Evolutionary conservation across 2,329 filamentous ascomycete species (phyloP).

Genomic region (Fusarium transvaalense): DNA sequence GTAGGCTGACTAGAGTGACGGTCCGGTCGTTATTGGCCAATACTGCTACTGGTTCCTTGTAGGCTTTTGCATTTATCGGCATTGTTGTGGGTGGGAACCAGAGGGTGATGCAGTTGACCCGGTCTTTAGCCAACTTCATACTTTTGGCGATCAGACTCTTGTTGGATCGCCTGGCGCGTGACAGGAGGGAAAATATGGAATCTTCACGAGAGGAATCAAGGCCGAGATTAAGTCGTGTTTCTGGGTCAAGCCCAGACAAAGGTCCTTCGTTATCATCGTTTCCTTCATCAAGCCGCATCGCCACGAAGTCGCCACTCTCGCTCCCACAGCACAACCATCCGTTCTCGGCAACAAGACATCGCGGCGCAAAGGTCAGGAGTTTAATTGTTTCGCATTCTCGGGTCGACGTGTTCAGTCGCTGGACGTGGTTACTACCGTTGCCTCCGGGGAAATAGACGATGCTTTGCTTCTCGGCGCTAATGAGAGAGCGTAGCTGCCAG

Average conservation of each 20-base stretch:
- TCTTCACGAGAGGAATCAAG: slow-evolving; percentile 53
- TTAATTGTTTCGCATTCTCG: slow-evolving; percentile 80
- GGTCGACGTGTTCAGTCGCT: slow-evolving; percentile 75
- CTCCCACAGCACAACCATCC: slow-evolving; percentile 94
- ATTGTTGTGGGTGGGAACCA: slow-evolving; percentile 65
- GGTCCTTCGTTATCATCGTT: slow-evolving; percentile 49
- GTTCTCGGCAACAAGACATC: slow-evolving; percentile 86
- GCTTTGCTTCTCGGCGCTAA: slow-evolving; percentile 82
- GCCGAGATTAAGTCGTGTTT: slow-evolving; percentile 51
- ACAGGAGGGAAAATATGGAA: slow-evolving; percentile 53
- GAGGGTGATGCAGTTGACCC: slow-evolving; percentile 75
- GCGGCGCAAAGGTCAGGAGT: slow-evolving; percentile 77
- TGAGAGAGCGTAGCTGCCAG: slow-evolving; percentile 90
- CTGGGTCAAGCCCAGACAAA: slow-evolving; percentile 51
- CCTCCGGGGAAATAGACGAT: slow-evolving; percentile 88
- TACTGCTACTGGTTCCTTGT: slow-evolving; percentile 71
- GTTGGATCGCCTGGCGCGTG: slow-evolving; percentile 55
- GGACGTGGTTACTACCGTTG: slow-evolving; percentile 72
- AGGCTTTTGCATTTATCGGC: slow-evolving; percentile 54
- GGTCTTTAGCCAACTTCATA: slow-evolving; percentile 67
- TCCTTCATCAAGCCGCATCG: slow-evolving; percentile 72
- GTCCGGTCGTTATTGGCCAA: slow-evolving; percentile 93
- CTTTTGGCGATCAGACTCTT: slow-evolving; percentile 64
- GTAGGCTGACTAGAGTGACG: slow-evolving; percentile 84
- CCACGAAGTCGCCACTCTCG: slow-evolving; percentile 86